Base-by-base conservation (phyloP, 2,329 filamentous ascomycete species). In the Cercospora canescens region DNA sequence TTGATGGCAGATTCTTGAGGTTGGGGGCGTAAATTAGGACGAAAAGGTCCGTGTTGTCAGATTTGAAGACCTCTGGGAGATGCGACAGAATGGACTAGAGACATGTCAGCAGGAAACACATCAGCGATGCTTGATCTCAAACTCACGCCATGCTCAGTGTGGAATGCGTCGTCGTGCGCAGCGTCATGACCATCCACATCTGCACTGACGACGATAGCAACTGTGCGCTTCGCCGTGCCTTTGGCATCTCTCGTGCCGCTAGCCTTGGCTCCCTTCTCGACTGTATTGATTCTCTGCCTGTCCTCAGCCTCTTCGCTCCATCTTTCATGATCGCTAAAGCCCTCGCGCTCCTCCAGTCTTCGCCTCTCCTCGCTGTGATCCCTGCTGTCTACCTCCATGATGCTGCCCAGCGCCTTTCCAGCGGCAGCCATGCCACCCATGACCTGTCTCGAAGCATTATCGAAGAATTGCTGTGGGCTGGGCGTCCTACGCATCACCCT, bases 281-380 rank as follows among this genome's bases (percentile, higher is more conserved):
- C 71, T n/a, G 52, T 64, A 1, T 62, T 67, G 62, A 66, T 69
- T 61, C 69, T 67, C 56, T 67, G 67, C 71, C 90, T 88, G 57
- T 90, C 86, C 72, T 92, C 90, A 24, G 90, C 92, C 80, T 97
- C 94, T 78, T 97, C 93, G 14, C 91, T 93, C 94, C 94, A 97
- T 60, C 92, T 89, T 76, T 92, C 91, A 79, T 95, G 92, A 78
- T 97, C 94, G 69, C 76, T 79, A 63, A 79, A 80, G 9, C 75
- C 71, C 24, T 77, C 74, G 8, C 69, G 45, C 16, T 74, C 72
- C 12, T 74, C 70, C 26, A 66, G 35, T 34, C 67, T 65, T n/a
- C 67, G 65, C 32, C 70, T 67, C 54, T 73, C 67, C 37, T 64
- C 57, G 24, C 67, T 62, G 77, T 91, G 95, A 60, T 90, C 90